These are phyloP conservation scores for Wickerhamomyces chaumierensis DNA, from an alignment of 805 yeast genomes.

Conservation along the genomic window DNA sequence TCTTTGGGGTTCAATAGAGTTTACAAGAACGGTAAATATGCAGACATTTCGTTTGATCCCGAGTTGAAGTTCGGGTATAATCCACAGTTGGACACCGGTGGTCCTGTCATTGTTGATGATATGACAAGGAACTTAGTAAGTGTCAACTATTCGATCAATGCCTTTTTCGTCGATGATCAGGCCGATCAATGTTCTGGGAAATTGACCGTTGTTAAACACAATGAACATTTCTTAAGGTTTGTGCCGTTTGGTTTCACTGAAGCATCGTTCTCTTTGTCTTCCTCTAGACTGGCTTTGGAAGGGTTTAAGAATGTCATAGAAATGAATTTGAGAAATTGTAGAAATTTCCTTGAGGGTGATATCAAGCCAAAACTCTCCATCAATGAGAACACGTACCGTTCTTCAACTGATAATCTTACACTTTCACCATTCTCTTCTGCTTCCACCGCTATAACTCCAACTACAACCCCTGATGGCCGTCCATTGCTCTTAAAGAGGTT, in stretches of 20 bases:
- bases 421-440: neutral
- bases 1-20: conserved; percentile 26
- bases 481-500: conserved; percentile 9
- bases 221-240: conserved; percentile 26
- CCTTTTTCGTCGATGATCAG: conserved; percentile 41
- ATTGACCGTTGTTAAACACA: conserved; percentile 23
- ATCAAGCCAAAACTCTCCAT: neutral
- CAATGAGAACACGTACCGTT: too few species aligned
- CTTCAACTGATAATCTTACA: too few species aligned
- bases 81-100: conserved; percentile 31
- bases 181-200: conserved; percentile 10
- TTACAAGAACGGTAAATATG: conserved; percentile 20
- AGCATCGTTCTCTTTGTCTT: conserved; percentile 12
- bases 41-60: conserved; percentile 21
- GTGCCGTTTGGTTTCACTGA: conserved; percentile 28
- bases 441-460: too few species aligned
- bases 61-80: conserved; percentile 36
- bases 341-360: neutral
- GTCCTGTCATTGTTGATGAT: conserved; percentile 43
- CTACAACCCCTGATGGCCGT: too few species aligned
- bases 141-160: conserved; percentile 43
- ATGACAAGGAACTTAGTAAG: conserved; percentile 34
- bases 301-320: conserved; percentile 7
- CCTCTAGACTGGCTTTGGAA: conserved; percentile 4
- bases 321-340: neutral